Evolutionary conservation across 345 rosid species (phyloP).

Genomic region (Salix caprea): DNA sequence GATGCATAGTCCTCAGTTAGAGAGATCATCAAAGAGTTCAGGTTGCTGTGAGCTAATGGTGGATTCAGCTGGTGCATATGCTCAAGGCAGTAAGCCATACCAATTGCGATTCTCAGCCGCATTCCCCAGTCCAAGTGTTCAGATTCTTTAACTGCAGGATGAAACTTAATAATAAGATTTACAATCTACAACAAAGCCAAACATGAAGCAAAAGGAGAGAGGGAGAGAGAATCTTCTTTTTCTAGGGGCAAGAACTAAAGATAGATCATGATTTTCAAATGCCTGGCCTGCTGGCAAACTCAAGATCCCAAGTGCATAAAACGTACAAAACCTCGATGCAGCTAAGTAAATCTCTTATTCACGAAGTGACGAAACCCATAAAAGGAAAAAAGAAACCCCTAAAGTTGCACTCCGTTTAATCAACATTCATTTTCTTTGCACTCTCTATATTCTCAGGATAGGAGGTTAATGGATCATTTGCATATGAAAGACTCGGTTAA

Average conservation of each 20-base stretch:
- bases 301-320: not conserved
- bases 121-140: conserved; percentile 90
- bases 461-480: not conserved
- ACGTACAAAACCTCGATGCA: not conserved
- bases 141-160: conserved; percentile 62
- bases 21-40: conserved; percentile 61
- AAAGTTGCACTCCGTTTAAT: not conserved
- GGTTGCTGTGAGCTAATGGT: conserved; percentile 51
- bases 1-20: conserved; percentile 91
- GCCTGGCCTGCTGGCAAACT: not conserved
- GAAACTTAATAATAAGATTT: not conserved
- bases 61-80: conserved; percentile 86
- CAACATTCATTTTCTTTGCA: not conserved
- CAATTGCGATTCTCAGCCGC: conserved; percentile 74
- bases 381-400: not conserved
- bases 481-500: not conserved
- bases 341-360: not conserved
- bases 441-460: not conserved
- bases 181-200: not conserved
- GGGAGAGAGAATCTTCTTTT: not conserved
- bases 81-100: conserved; percentile 87
- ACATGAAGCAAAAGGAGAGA: not conserved
- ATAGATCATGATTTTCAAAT: not conserved
- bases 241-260: not conserved
- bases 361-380: not conserved